phyloP scores from a whole-genome alignment of 148 eudicot genomes.

The Linanthus parryae region DNA sequence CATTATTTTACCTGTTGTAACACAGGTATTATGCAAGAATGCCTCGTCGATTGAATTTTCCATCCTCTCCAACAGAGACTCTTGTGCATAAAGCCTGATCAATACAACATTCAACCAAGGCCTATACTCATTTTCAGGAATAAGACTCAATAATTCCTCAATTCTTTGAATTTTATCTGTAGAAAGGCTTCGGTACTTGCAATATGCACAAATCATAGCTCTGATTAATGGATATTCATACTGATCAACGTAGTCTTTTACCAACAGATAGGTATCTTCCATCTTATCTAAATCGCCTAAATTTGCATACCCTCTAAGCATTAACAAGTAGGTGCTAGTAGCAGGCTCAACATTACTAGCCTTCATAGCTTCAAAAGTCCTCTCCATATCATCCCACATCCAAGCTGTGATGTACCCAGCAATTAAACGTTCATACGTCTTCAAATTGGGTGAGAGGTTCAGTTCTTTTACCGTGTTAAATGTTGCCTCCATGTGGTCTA shows the following conservation, averaged over 20 bases:
- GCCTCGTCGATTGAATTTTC: slow-evolving; percentile 55
- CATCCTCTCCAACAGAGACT: slow-evolving; percentile 58
- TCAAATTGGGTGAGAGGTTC: slow-evolving; percentile 41
- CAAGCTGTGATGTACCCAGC: slow-evolving; percentile 82
- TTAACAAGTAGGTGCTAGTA: slow-evolving; percentile 41
- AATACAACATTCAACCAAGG: slow-evolving; percentile 71
- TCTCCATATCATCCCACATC: slow-evolving; percentile 97
- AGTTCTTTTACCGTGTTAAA: slow-evolving; percentile 40
- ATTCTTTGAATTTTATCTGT: slow-evolving; percentile 39
- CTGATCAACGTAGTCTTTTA: slow-evolving; percentile 21
- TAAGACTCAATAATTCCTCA: slow-evolving; percentile 35
- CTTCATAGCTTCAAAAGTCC: slow-evolving; percentile 43
- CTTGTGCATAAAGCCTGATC: slow-evolving; percentile 66
- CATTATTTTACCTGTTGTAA: slow-evolving; percentile 37
- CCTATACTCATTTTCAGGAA: slow-evolving; percentile 46
- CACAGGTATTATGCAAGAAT: slow-evolving; percentile 38
- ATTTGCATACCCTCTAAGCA: slow-evolving; percentile 77
- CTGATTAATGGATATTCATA: slow-evolving; percentile 25
- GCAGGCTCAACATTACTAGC: slow-evolving; percentile 39
- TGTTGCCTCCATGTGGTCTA: slow-evolving; percentile 80
- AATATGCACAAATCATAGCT: slow-evolving; percentile 69
- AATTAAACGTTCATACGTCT: slow-evolving; percentile 64
- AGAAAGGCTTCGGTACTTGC: slow-evolving; percentile 42
- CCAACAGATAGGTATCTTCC: slow-evolving; percentile 60
- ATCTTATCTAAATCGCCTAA: slow-evolving; percentile 63